Evolutionary conservation across 2,329 filamentous ascomycete species (phyloP), one percentile per base, ranked within the genome.

Genomic region (Aspergillus eucalypticola): DNA sequence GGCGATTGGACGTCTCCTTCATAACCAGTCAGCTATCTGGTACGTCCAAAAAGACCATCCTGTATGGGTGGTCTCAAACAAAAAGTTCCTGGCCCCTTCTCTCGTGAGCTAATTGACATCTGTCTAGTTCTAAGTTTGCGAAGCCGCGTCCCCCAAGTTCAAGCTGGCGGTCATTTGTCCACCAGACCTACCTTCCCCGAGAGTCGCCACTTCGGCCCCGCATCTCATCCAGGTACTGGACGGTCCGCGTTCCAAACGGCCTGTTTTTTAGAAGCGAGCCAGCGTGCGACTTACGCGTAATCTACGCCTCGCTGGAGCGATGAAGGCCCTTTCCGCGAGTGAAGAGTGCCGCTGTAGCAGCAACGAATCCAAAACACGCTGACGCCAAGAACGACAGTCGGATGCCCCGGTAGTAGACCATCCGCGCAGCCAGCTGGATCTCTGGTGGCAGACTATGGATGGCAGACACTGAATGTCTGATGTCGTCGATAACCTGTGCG

Each of bases 381-480:
- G 84, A 86, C 0, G 81, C 81, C 0, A 79, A 76, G 68, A 88
- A 88, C 0, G 83, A 82, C 56, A 84, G 82, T 35, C 76, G 76
- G 8, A 88, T 78, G 0, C 84, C 85, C 13, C 84, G 79, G 56
- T 87, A 88, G 65, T 88, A 88, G 0, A 88, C 84, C 13, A 83
- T 69, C 3, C 84, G 79, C 2, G 83, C 86, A 25, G 80, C 79
- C 21, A 84, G 78, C 65, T 87, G 85, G 17, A 86, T 70, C 8
- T 87, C 84, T 0, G 81, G 80, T 1, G 84, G 84, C 0, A 88
- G 77, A 8, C 78, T 72, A n/a, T 78, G 76, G 11, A 88, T 78
- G 2, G 81, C 81, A 2, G 82, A 80, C 3, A 88, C 82, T 0
- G 86, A 88, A 65, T 88, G 87, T 10, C 85, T 79, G 56, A 89